Evolutionary conservation across 2,329 filamentous ascomycete genomes (phyloP).

Genomic region (Escovopsis weberi): DNA sequence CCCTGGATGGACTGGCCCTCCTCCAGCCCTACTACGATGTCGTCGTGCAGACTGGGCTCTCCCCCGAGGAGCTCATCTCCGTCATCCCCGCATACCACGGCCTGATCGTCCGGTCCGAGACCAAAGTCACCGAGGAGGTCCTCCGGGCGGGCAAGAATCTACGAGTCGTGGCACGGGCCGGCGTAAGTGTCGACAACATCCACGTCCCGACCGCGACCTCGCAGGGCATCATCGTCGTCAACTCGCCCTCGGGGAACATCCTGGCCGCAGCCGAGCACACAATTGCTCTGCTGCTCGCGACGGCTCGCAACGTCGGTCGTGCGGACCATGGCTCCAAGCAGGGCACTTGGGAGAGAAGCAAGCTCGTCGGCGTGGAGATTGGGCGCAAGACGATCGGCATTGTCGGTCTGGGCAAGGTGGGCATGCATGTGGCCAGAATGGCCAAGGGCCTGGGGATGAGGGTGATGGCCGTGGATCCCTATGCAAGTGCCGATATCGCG

Average conservation of each 20-base stretch:
- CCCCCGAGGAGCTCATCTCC: slow-evolving; percentile 45
- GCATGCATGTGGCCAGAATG: slow-evolving; percentile 66
- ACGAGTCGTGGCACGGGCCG: slow-evolving; percentile 65
- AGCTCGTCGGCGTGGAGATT: slow-evolving; percentile 63
- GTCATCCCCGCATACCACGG: slow-evolving; percentile 61
- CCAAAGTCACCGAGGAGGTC: slow-evolving; percentile 58
- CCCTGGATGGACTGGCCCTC: slow-evolving; percentile 59
- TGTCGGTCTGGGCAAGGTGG: slow-evolving; percentile 71
- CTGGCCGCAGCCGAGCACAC: slow-evolving; percentile 69
- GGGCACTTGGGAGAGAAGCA: slow-evolving; percentile 63
- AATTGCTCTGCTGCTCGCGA: slow-evolving; percentile 57
- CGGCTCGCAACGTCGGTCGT: slow-evolving; percentile 58
- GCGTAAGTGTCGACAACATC: slow-evolving; percentile 74
- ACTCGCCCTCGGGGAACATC: slow-evolving; percentile 67
- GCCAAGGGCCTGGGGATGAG: slow-evolving; percentile 65
- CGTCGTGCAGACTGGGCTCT: slow-evolving; percentile 49
- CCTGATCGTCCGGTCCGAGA: slow-evolving; percentile 68
- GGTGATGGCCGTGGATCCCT: slow-evolving; percentile 61
- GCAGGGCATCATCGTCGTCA: slow-evolving; percentile 65
- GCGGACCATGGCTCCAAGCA: slow-evolving; percentile 54
- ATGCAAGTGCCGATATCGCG: slow-evolving; percentile 60
- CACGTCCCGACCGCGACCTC: slow-evolving; percentile 58
- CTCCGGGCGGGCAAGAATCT: slow-evolving; percentile 52
- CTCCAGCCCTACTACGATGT: slow-evolving; percentile 54
- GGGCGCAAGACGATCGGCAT: slow-evolving; percentile 64